phyloP scores from a whole-genome alignment of 1,284 basidiomycete genomes.

The Fomes fomentarius region DNA sequence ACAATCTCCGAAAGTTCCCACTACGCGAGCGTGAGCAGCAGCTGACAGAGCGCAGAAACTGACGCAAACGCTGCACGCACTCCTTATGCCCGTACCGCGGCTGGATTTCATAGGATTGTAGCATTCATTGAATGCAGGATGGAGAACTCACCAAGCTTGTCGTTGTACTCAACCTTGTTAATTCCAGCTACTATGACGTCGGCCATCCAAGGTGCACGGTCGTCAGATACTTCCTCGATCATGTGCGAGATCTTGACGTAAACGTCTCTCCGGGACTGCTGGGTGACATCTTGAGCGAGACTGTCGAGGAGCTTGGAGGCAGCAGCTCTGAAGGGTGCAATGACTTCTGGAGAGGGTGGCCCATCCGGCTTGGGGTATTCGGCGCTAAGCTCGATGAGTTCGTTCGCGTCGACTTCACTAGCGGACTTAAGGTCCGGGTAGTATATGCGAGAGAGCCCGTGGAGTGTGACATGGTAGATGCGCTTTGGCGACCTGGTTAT shows the following conservation, averaged over 20 bases:
- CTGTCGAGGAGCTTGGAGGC: conserved; percentile 68
- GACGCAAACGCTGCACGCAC: no score
- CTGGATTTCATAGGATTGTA: no score
- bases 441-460: conserved; percentile 63
- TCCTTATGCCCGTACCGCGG: not conserved
- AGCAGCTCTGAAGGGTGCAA: conserved; percentile 67
- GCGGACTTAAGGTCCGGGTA: conserved; percentile 35
- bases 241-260: conserved; percentile 68
- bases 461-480: conserved; percentile 63
- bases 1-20: no score
- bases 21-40: no score
- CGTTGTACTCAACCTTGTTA: conserved; percentile 59
- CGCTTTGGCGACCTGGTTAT: conserved; percentile 30
- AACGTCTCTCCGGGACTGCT: conserved; percentile 58
- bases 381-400: conserved; percentile 46
- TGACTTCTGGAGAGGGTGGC: conserved; percentile 52
- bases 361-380: conserved; percentile 51
- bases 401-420: conserved; percentile 32
- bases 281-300: conserved; percentile 61
- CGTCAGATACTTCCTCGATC: conserved; percentile 63
- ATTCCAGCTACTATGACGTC: conserved; percentile 71
- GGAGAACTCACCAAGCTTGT: conserved; percentile 63
- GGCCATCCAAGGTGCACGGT: conserved; percentile 69
- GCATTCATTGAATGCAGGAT: no score
- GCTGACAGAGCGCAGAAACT: no score